phyloP scores from a whole-genome alignment of 805 yeast genomes.

The Kodamaea fukazawae region DNA sequence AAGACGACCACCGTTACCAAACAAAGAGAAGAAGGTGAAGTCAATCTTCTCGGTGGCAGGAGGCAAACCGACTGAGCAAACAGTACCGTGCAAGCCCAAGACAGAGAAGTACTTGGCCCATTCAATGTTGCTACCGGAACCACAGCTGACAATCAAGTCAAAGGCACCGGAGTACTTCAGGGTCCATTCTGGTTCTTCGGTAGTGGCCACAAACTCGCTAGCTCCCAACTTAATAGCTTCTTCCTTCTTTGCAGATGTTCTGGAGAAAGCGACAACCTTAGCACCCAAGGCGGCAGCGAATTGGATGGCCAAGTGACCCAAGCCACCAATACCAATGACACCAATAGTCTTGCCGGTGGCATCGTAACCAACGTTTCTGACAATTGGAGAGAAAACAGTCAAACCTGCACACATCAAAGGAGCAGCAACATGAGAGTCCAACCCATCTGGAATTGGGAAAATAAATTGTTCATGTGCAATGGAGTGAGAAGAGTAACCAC shows the following conservation, averaged over 20 bases:
- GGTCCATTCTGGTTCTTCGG: slow-evolving; percentile 45
- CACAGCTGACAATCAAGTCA: slow-evolving; percentile 54
- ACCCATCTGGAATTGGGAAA: slow-evolving; percentile 54
- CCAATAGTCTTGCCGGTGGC: slow-evolving; percentile 51
- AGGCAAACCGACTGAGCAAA: slow-evolving; percentile 70
- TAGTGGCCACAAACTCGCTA: slow-evolving; percentile 52
- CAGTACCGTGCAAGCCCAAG: slow-evolving; percentile 56
- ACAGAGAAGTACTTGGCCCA: slow-evolving; percentile 45
- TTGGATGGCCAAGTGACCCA: slow-evolving; percentile 55
- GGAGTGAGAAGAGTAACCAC: slow-evolving; percentile 69
- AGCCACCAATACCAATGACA: slow-evolving; percentile 55
- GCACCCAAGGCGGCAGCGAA: slow-evolving; percentile 62
- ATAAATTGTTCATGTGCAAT: slow-evolving; percentile 63
- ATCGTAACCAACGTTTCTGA: slow-evolving; percentile 35
- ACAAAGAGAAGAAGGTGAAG: slow-evolving; percentile 47
- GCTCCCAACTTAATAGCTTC: slow-evolving; percentile 53
- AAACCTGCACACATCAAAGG: slow-evolving; percentile 79
- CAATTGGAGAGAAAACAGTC: slow-evolving; percentile 67
- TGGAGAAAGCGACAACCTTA: slow-evolving; percentile 55
- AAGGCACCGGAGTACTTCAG: slow-evolving; percentile 30
- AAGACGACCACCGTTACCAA: slow-evolving; percentile 47
- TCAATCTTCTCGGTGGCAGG: slow-evolving; percentile 32
- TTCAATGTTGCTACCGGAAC: slow-evolving; percentile 50
- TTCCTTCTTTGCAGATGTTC: slow-evolving; percentile 47
- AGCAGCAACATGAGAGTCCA: slow-evolving; percentile 54